These are phyloP conservation scores for Claviceps digitariae DNA, from an alignment of 2,329 filamentous ascomycete species.

Conservation along the genomic window DNA sequence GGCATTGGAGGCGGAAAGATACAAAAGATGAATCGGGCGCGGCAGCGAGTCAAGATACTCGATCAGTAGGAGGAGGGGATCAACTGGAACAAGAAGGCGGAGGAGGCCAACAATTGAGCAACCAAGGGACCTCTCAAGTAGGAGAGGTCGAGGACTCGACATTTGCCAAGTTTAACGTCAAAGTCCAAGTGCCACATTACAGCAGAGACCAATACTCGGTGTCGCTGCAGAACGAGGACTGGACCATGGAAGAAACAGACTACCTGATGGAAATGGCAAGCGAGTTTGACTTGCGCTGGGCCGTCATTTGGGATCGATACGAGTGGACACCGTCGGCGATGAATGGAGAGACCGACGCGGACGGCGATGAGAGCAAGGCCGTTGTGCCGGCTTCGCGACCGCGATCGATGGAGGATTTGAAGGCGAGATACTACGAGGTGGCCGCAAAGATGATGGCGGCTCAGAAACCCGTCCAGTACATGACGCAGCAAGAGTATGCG, in stretches of 20 bases:
- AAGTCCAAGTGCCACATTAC: constrained; percentile 66
- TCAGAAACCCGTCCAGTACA: constrained; percentile 67
- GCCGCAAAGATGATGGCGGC: constrained; percentile 71
- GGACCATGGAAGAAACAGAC: constrained; percentile 88
- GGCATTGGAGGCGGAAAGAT: constrained; percentile 64
- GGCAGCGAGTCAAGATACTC: constrained; percentile 6
- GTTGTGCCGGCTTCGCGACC: constrained; percentile 37
- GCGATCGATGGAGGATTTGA: constrained; percentile 79
- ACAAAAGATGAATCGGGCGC: constrained; percentile 18
- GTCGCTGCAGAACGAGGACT: constrained; percentile 60
- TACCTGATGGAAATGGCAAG: constrained; percentile 65
- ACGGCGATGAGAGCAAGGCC: constrained; percentile 36
- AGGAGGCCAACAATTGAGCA: not conserved
- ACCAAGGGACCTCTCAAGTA: constrained; percentile 11
- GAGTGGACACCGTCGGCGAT: constrained; percentile 46
- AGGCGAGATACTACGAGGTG: constrained; percentile 79
- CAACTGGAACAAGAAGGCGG: not conserved
- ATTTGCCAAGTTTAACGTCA: constrained; percentile 82
- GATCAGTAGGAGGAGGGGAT: constrained; percentile 15
- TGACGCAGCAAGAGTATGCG: constrained; percentile 75
- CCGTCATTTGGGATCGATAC: constrained; percentile 85
- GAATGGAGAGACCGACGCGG: constrained; percentile 30
- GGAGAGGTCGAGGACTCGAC: constrained; percentile 39
- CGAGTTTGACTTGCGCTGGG: constrained; percentile 80
- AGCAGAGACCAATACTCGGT: constrained; percentile 75